phyloP scores from a whole-genome alignment of 2,329 filamentous ascomycete species.

The Alternaria conjuncta region DNA sequence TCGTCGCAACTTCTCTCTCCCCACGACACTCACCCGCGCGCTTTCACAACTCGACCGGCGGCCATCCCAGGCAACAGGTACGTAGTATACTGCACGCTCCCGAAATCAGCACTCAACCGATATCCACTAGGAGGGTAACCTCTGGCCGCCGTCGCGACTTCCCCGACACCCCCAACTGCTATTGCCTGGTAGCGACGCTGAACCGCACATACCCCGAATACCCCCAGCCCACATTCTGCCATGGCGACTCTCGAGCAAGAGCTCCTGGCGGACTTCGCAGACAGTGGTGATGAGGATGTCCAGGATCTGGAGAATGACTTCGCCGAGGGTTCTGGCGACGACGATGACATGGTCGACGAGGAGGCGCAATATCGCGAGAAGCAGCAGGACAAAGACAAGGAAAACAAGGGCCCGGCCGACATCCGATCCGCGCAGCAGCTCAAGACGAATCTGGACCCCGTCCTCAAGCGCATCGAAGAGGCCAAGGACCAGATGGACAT shows the following conservation, averaged over 20 bases:
- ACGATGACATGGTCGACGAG: constrained; percentile 65
- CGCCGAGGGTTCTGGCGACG: constrained; percentile 58
- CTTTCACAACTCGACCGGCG: constrained; percentile 13
- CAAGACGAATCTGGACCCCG: constrained; percentile 80
- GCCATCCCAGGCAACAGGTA: constrained; percentile 25
- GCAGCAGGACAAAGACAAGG: constrained; percentile 70
- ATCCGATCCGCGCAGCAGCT: constrained; percentile 79
- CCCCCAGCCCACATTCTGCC: constrained; percentile 3
- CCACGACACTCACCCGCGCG: constrained; percentile 8
- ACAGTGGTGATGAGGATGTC: constrained; percentile 69
- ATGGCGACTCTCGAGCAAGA: constrained; percentile 93
- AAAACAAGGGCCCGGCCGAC: constrained; percentile 70
- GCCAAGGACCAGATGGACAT: constrained; percentile 71
- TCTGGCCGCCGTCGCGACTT: constrained; percentile 28
- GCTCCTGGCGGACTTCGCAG: constrained; percentile 88
- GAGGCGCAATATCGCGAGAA: constrained; percentile 62
- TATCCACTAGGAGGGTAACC: constrained; percentile 29
- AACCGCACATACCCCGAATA: background rate
- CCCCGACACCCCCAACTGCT: background rate
- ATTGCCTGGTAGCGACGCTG: background rate
- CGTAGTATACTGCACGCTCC: constrained; percentile 22
- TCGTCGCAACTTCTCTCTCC: constrained; percentile 8
- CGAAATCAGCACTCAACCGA: constrained; percentile 27
- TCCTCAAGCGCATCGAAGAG: constrained; percentile 68
- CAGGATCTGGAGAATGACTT: constrained; percentile 46